Evolutionary conservation across 2,329 filamentous ascomycete species (phyloP).

Genomic region (Massarina eburnea): DNA sequence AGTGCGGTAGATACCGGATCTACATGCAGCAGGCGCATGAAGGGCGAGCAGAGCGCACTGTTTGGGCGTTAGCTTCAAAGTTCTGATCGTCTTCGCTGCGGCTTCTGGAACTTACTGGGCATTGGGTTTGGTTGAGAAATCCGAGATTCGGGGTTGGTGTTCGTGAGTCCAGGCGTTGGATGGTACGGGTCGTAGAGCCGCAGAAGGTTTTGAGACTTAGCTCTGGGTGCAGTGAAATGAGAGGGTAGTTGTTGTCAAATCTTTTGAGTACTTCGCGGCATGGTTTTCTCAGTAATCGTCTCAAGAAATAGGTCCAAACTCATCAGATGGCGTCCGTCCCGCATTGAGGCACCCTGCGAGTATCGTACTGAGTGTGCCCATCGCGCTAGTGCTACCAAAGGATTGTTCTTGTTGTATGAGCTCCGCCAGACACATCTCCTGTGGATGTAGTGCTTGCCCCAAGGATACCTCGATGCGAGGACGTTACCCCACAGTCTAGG

Average conservation of each 20-base stretch:
- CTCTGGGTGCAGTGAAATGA: not conserved
- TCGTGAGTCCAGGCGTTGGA: not conserved
- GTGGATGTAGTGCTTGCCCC: not conserved
- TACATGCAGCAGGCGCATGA: conserved; percentile 4
- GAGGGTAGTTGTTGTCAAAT: not conserved
- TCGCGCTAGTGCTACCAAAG: no score
- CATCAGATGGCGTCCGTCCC: no score
- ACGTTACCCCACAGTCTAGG: not conserved
- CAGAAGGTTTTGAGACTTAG: not conserved
- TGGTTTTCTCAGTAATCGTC: not conserved
- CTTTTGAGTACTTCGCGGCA: not conserved
- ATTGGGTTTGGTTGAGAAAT: no score
- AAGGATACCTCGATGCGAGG: not conserved
- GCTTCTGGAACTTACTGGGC: not conserved
- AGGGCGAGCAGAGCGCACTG: not conserved
- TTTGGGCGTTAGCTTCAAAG: not conserved
- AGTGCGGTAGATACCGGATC: no score
- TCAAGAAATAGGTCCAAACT: no score
- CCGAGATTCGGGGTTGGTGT: not conserved
- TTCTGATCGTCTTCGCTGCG: not conserved
- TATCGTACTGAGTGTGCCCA: no score
- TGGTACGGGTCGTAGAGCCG: not conserved
- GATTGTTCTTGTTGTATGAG: no score
- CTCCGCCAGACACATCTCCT: no score
- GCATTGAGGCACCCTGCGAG: no score